Conservation (phyloP, 2,329 filamentous ascomycete genomes). For the Rachicladosporium sp. region DNA sequence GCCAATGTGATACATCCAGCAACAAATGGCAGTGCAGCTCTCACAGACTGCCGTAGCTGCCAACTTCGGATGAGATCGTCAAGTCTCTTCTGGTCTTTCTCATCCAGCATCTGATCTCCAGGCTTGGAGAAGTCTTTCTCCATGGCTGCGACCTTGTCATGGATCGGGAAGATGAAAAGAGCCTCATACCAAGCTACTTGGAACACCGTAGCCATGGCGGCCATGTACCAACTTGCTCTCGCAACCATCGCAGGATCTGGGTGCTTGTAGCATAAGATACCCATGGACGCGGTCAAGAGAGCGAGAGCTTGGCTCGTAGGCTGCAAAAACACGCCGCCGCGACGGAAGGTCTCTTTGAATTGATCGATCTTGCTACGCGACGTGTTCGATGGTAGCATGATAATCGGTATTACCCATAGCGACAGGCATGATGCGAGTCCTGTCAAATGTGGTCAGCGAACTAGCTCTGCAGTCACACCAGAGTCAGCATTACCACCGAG, state of each 20-base stretch:
- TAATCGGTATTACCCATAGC: slow-evolving; percentile 5
- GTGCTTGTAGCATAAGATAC: neutral
- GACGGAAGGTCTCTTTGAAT: slow-evolving; percentile 4
- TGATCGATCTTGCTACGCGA: slow-evolving; percentile 3
- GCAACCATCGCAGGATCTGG: too few species aligned
- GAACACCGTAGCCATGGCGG: neutral
- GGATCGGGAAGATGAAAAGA: slow-evolving; percentile 8
- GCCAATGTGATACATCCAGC: neutral
- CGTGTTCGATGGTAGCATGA: slow-evolving; percentile 1
- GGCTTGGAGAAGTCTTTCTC: neutral
- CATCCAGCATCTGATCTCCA: neutral
- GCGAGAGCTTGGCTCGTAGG: slow-evolving; percentile 1
- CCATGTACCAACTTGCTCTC: slow-evolving; percentile 1
- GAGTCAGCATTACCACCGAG: too few species aligned
- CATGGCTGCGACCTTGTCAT: slow-evolving; percentile 5
- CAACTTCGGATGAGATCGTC: slow-evolving; percentile 1
- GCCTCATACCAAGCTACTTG: slow-evolving; percentile 9
- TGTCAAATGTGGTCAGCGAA: too few species aligned
- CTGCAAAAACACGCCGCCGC: slow-evolving; percentile 5
- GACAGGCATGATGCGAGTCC: neutral
- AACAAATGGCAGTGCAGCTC: neutral
- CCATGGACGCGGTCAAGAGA: neutral
- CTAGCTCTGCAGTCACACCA: too few species aligned
- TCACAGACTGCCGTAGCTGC: slow-evolving; percentile 1
- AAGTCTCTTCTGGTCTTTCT: neutral